Conservation (phyloP, 805 yeast genomes). For the Tetrapisispora namnaoensis region DNA sequence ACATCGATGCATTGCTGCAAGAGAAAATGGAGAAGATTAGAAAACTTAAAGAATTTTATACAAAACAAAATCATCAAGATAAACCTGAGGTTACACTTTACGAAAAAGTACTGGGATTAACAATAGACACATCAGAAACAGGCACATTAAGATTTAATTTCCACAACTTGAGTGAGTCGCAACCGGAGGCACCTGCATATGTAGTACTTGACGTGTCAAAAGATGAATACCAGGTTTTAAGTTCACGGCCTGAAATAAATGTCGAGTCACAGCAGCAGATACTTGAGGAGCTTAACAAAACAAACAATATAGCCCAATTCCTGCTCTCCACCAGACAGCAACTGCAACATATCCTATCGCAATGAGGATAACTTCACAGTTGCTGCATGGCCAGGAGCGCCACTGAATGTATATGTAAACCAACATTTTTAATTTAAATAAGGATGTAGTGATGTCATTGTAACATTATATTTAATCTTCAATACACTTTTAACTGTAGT, state of each 20-base stretch:
- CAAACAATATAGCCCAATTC: constrained; percentile 1
- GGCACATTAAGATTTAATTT: constrained; percentile 42
- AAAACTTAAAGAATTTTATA: constrained; percentile 29
- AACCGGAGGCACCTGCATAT: constrained; percentile 32
- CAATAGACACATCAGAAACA: constrained; percentile 40
- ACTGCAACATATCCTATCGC: background rate
- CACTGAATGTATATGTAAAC: background rate
- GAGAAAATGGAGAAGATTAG: constrained; percentile 27
- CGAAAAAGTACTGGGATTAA: constrained; percentile 47
- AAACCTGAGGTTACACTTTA: constrained; percentile 42
- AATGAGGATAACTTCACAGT: too few species aligned
- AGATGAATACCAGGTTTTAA: constrained; percentile 31
- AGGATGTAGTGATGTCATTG: background rate
- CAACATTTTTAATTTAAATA: background rate
- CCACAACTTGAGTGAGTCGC: constrained; percentile 30
- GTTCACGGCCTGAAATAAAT: constrained; percentile 32
- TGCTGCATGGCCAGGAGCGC: too few species aligned
- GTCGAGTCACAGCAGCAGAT: background rate
- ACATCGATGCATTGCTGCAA: constrained; percentile 27
- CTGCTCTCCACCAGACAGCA: background rate
- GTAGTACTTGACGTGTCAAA: constrained; percentile 37
- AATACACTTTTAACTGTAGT: background rate
- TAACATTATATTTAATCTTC: background rate
- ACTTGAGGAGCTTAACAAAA: background rate
- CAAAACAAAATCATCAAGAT: constrained; percentile 38